Base-by-base conservation (phyloP, 257 asterid genomes). In the Anisodus acutangulus region DNA sequence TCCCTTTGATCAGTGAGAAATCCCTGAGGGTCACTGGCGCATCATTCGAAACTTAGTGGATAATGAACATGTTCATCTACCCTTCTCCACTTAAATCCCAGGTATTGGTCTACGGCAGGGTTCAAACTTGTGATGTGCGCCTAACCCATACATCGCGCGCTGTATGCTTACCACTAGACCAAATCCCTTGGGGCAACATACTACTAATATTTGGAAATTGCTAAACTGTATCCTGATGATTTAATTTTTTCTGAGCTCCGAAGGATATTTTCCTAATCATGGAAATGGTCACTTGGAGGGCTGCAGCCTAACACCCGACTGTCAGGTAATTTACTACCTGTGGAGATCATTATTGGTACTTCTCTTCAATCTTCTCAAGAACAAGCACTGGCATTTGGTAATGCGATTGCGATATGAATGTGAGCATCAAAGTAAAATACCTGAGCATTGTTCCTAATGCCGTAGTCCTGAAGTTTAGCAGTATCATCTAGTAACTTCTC, bases 401-500 rank as follows among this genome's bases (percentile, higher is more conserved):
- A 78, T 53, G 64, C 26, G 13, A 53, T 78, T 53, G 26, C 5
- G 45, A 78, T 15, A 53, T 13, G 64, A 53, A 45, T 74, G 71
- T 59, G 76, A 71, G 85, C 66, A 60, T 45, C 53, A 10, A 37
- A 68, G 85, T 68, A 81, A 81, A 86, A 57, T 89, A 94, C 99
- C 98, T 91, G 93, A 85, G 97, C 93, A 83, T 93, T 91, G 93
- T 92, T 94, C 89, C 94, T 85, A 51, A 93, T 87, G 51, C 97
- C 93, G 67, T 91, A 90, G 85, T 85, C 88, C 82, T 93, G 92
- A 87, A 96, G 97, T 9, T 88, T 79, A 54, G 93, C 88, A 79
- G 68, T 70, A 66, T 95, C 98, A 22, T 92, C 90, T 11, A 94
- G 94, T 22, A 94, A 91, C 92, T 94, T 96, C 84, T 91, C 94